These are phyloP conservation scores for Dipodascus geniculatus DNA, from an alignment of 805 yeast genomes.

Conservation along the genomic window DNA sequence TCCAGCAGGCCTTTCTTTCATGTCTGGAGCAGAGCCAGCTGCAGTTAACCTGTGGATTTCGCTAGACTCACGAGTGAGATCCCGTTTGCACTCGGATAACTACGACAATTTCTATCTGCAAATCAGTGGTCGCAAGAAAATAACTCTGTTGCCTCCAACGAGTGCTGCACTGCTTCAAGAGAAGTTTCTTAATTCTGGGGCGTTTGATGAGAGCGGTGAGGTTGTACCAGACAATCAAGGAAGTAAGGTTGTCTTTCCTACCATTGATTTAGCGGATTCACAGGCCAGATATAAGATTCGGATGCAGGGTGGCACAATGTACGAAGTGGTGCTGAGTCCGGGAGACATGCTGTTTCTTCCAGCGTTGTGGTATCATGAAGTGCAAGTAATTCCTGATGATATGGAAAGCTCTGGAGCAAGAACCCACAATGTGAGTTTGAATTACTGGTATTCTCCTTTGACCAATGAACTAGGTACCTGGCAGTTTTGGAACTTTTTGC, in stretches of 20 bases:
- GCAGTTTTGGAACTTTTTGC: slow-evolving; percentile 22
- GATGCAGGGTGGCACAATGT: slow-evolving; percentile 12
- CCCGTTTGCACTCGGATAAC: slow-evolving; percentile 27
- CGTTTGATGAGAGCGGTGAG: slow-evolving; percentile 15
- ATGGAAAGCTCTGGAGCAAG: neutral
- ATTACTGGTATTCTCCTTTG: slow-evolving; percentile 24
- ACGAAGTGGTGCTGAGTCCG: slow-evolving; percentile 22
- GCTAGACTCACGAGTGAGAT: slow-evolving; percentile 17
- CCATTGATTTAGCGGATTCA: slow-evolving; percentile 22
- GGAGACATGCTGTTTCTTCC: slow-evolving; percentile 30
- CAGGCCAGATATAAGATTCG: slow-evolving; percentile 8
- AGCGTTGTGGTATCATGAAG: slow-evolving; percentile 32
- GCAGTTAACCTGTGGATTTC: slow-evolving; percentile 32
- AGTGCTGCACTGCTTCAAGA: slow-evolving; percentile 15
- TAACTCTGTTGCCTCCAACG: slow-evolving; percentile 27
- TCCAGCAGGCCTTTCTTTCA: slow-evolving; percentile 9
- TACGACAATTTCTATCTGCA: slow-evolving; percentile 29
- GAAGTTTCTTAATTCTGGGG: slow-evolving; percentile 19
- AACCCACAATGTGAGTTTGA: slow-evolving; percentile 19
- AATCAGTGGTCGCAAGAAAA: slow-evolving; percentile 23
- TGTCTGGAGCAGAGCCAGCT: slow-evolving; percentile 18
- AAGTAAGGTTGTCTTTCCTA: slow-evolving; percentile 22
- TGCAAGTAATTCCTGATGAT: slow-evolving; percentile 12
- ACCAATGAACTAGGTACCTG: slow-evolving; percentile 17
- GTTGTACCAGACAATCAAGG: neutral